Conservation (phyloP, 306 rosid species). For the Potentilla sterilis region DNA sequence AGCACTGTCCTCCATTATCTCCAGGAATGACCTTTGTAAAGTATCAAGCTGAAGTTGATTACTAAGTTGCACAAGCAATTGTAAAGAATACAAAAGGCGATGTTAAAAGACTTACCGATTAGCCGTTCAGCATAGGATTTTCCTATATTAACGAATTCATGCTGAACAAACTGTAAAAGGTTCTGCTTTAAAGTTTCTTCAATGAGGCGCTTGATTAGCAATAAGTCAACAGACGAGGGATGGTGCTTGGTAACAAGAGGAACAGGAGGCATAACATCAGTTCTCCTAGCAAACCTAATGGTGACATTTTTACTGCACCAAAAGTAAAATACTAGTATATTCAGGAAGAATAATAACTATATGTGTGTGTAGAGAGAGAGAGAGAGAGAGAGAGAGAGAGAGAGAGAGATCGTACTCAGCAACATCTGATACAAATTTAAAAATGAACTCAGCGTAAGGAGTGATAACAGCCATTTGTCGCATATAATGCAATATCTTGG, state of each 20-base stretch:
- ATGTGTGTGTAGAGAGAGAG: background rate
- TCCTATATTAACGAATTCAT: slow-evolving; percentile 81
- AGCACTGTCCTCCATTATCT: background rate
- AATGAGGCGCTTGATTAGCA: slow-evolving; percentile 83
- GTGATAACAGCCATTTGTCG: slow-evolving; percentile 87
- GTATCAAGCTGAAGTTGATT: background rate
- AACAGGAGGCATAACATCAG: slow-evolving; percentile 95
- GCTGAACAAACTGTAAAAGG: slow-evolving; percentile 92
- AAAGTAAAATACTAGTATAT: slow-evolving; percentile 17
- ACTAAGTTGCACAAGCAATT: background rate
- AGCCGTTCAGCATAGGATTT: slow-evolving; percentile 85
- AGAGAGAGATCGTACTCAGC: slow-evolving; percentile 61
- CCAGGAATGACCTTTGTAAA: background rate
- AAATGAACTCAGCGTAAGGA: slow-evolving; percentile 71
- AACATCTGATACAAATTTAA: slow-evolving; percentile 74
- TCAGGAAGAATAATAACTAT: slow-evolving; percentile 10
- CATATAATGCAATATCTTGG: slow-evolving; percentile 93
- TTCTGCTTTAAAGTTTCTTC: slow-evolving; percentile 80
- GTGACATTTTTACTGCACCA: slow-evolving; percentile 77
- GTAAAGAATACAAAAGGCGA: background rate
- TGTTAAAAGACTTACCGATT: slow-evolving; percentile 52
- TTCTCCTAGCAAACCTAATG: slow-evolving; percentile 85
- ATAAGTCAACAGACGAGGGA: slow-evolving; percentile 88
- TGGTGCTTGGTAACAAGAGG: slow-evolving; percentile 95
- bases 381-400: slow-evolving; percentile 20